Evolutionary conservation across 805 yeast genomes (phyloP), one percentile per base, ranked within the genome.

Genomic region (Candida lessepsii): DNA sequence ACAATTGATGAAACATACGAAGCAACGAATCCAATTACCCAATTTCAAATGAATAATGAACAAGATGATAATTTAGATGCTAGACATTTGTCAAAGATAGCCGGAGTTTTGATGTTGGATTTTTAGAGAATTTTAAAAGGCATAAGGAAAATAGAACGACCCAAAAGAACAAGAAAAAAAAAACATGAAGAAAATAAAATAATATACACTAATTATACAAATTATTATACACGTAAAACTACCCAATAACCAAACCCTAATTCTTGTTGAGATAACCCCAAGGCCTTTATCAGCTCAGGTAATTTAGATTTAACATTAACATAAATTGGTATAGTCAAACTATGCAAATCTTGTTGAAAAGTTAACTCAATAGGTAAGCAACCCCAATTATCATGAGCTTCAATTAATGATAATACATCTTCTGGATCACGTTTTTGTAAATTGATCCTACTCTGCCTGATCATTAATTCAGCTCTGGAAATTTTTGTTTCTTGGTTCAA

Each of bases 101-200:
- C 82, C 3, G 86, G 86, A 1, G 57, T 79, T 25, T 58, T 80
- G 26, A 68, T 78, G 14, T 49, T 80, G 47, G 86, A 80, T 50
- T 80, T 80, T 32, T 39, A 14, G 23, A 8, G 30, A 9, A 28
- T 15, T 28, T 16, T 30, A 29, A 8, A 13, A 27, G 5, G 13
- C 13, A 29, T 29, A n/a, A n/a, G n/a, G n/a, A n/a, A n/a, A n/a
- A n/a, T n/a, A n/a, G n/a, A n/a, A n/a, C n/a, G n/a, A n/a, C n/a
- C n/a, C n/a, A n/a, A n/a, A n/a, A n/a, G n/a, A n/a, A n/a, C n/a
- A n/a, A n/a, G n/a, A n/a, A n/a, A n/a, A n/a, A n/a, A n/a, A n/a
- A n/a, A n/a, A n/a, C n/a, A n/a, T n/a, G n/a, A n/a, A n/a, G n/a
- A n/a, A 6, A 28, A 14, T 14, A 28, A 5, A 14, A 9, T 25